Conservation (phyloP, 805 yeast genomes). For the Candida ovalis region DNA sequence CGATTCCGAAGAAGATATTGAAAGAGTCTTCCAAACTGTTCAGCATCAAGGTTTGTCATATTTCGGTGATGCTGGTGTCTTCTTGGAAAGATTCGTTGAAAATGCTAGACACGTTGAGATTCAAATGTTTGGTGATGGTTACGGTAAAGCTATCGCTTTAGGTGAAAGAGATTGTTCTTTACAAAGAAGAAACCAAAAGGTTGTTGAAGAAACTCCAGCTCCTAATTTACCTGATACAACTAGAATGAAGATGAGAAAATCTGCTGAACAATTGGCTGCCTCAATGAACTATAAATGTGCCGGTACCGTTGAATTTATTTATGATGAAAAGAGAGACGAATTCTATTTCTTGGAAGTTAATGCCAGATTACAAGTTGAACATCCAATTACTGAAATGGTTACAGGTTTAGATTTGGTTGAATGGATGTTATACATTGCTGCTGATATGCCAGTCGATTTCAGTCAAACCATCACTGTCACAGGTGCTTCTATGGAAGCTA, state of each 20-base stretch:
- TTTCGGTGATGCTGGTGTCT: conserved; percentile 95
- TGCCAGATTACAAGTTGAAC: conserved; percentile 96
- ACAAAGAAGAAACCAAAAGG: conserved; percentile 95
- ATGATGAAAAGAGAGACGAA: conserved; percentile 80
- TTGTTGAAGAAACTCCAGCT: conserved; percentile 97
- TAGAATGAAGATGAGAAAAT: conserved; percentile 67
- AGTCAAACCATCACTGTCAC: conserved; percentile 50
- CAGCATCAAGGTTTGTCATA: conserved; percentile 91
- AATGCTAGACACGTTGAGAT: conserved; percentile 95
- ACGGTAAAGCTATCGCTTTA: conserved; percentile 85
- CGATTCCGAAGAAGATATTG: conserved; percentile 75
- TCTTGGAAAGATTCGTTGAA: conserved; percentile 90
- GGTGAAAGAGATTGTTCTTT: conserved; percentile 98
- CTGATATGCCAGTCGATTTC: conserved; percentile 83
- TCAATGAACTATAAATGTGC: conserved; percentile 91
- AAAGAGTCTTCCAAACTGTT: conserved; percentile 82
- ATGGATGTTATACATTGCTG: conserved; percentile 94
- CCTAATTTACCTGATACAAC: conserved; percentile 85
- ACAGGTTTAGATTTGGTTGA: conserved; percentile 94
- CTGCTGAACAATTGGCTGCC: conserved; percentile 80
- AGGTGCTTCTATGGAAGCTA: conserved; percentile 96
- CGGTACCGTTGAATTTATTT: conserved; percentile 95
- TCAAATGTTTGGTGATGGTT: conserved; percentile 95
- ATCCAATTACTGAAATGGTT: conserved; percentile 93
- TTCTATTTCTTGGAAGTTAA: conserved; percentile 95